Conservation (phyloP, 2,329 filamentous ascomycete genomes). For the Colletotrichum magnum region DNA sequence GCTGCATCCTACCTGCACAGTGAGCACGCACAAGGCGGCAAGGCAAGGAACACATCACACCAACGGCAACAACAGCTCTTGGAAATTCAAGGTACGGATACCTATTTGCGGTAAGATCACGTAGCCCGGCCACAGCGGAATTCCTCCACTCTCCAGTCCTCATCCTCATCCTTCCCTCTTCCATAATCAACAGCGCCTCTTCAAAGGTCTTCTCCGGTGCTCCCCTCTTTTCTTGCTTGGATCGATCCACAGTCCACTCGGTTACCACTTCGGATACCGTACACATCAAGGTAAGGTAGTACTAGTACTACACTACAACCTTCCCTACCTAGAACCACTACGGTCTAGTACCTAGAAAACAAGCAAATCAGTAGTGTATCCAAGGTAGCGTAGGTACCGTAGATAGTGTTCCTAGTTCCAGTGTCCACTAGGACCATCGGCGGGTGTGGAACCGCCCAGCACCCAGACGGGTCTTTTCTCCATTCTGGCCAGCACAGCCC, state of each 20-base stretch:
- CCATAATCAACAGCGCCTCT: too few relatives aligned
- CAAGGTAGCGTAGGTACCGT: neutral
- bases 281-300: too few relatives aligned
- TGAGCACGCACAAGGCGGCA: conserved; percentile 4
- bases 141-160: conserved; percentile 24
- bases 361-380: too few relatives aligned
- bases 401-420: neutral
- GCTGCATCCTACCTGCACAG: conserved; percentile 1
- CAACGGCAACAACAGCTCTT: neutral
- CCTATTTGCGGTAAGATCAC: neutral
- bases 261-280: too few relatives aligned
- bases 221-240: neutral
- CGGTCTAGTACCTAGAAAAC: too few relatives aligned
- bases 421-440: conserved; percentile 1
- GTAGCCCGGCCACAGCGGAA: conserved; percentile 5
- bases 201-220: conserved; percentile 8
- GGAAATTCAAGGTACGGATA: too few relatives aligned
- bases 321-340: too few relatives aligned
- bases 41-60: neutral
- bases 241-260: neutral
- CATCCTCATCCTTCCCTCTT: neutral
- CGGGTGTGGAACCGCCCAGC: neutral
- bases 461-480: conserved; percentile 22
- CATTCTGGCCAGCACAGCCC: conserved; percentile 39
- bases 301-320: too few relatives aligned